Base-by-base conservation (phyloP, 2,329 filamentous ascomycete species). In the Apiospora marii region DNA sequence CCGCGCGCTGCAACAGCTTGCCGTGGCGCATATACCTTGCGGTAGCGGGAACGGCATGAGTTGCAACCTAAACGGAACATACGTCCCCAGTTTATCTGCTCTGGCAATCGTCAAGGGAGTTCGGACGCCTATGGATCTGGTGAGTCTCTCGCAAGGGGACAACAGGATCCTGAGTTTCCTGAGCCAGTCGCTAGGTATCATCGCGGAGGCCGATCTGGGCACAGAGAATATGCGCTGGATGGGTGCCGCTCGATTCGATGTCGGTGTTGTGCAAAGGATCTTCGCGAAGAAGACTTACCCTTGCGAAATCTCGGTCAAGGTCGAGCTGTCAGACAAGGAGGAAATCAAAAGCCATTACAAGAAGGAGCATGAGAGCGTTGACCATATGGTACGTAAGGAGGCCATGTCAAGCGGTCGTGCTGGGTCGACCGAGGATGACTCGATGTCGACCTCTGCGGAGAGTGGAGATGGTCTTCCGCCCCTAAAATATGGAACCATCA, bases 161-260 rank as follows among this genome's bases (percentile, higher is more conserved):
- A 87, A 85, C 30, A 91, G 94, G 70, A 92, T 88, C 6, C 85
- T 98, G 37, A 98, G 94, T 24, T 98, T 98, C 83, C 87, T 98
- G 61, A 98, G 94, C 13, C 96, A 98, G 81, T 89, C 94, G 0
- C 88, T 98, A 37, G 96, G 96, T 30, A 93, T 98, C 73, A 90
- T 98, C 49, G 96, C 96, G 1, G 96, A 98, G 79, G 90, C 90
- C 68, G 96, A 99, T 82, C 86, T 99, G 16, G 95, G 90, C 2
- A 99, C 96, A 0, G 96, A 99, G 78, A 86, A 97, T 79, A 84
- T 98, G 74, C 92, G 96, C 61, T 98, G 96, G 95, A 95, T 99
- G 92, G 96, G 96, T 24, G 88, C 89, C 68, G 87, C 91, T 43
- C 90, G 96, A 71, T 99, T 99, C 78, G 95, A 93, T 0, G 92